Evolutionary conservation across 1,139 yeast species (phyloP), one percentile per base, ranked within the genome.

Genomic region (Taphrina betulina): DNA sequence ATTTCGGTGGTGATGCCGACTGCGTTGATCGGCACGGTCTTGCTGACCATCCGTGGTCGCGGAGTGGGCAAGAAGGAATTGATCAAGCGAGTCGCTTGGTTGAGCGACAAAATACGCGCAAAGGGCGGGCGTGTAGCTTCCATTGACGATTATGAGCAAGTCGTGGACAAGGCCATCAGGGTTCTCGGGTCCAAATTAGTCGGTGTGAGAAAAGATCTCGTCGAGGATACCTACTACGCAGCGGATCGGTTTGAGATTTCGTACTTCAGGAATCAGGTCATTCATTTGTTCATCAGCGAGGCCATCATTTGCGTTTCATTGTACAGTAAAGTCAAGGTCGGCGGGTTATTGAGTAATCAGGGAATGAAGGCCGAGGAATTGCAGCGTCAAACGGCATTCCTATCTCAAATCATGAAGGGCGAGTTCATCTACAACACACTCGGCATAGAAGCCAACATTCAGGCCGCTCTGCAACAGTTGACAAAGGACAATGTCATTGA

Each of bases 1-100:
- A 72, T 69, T 1, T 71, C 76, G 1, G 74, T 73, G 12, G 70
- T 73, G 36, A 73, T 73, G 76, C 77, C 77, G 3, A 72, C 76
- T 2, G 71, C 75, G 1, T 65, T 73, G 29, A 69, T 73, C 10
- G 77, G 76, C 19, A 68, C 76, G 0, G 72, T 72, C 26, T 64
- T 73, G 26, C 64, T 73, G 35, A 73, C 77, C 2, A 64, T 70
- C 34, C 65, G 71, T 5, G 71, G 70, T 28, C 66, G 73, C 3
- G 76, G 76, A 2, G 68, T 72, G 24, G 67, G 72, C 50, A 65
- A 65, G 41, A 63, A 66, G 14, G 71, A 70, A 43, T 63, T 73
- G 23, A 64, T 67, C 19, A 63, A 67, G 16, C 66, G 72, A 17
- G 73, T 73, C 2, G 63, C 64, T 10, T 67, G 73, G 71, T 69